A percentile compares a stretch with the other conserved stretches of the same genome.
Evolutionary conservation across 2,329 filamentous ascomycete genomes (phyloP).

Genomic region (Amauroascus niger): DNA sequence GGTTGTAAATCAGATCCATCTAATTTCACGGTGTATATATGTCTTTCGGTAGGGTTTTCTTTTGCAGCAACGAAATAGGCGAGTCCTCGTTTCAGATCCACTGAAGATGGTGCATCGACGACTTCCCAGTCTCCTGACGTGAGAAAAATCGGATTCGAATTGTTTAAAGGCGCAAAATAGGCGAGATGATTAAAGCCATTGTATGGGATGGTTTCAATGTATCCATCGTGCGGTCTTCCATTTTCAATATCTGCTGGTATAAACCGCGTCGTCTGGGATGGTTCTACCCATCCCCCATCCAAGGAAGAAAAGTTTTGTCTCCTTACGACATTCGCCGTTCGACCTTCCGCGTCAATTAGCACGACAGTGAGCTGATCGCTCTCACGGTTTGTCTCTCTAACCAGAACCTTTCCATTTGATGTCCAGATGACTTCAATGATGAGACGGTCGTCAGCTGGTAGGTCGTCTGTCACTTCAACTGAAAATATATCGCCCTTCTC

Average conservation of each 20-base stretch:
- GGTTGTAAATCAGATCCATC: constrained; percentile 64
- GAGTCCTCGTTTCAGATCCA: constrained; percentile 74
- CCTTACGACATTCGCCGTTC: constrained; percentile 68
- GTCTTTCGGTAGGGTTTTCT: constrained; percentile 77
- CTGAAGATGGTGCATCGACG: constrained; percentile 67
- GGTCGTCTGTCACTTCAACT: constrained; percentile 67
- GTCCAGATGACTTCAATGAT: constrained; percentile 94
- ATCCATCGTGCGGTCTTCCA: constrained; percentile 72
- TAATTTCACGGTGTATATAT: constrained; percentile 81
- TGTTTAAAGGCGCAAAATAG: constrained; percentile 85
- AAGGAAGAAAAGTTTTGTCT: constrained; percentile 68
- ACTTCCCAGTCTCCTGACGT: constrained; percentile 92
- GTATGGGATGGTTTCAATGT: constrained; percentile 82
- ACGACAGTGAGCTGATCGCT: constrained; percentile 85
- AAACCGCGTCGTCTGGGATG: constrained; percentile 73
- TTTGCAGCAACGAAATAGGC: constrained; percentile 88
- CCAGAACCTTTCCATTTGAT: constrained; percentile 64
- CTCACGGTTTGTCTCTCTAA: constrained; percentile 89
- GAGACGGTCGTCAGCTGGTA: constrained; percentile 69
- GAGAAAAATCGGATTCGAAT: constrained; percentile 68
- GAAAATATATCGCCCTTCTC: constrained; percentile 66
- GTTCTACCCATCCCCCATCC: constrained; percentile 97
- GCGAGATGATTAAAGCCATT: constrained; percentile 83
- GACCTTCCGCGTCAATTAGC: constrained; percentile 65
- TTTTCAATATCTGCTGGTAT: constrained; percentile 73